Conservation (phyloP, 163 green algal genomes). For the Scenedesmus sp. region DNA sequence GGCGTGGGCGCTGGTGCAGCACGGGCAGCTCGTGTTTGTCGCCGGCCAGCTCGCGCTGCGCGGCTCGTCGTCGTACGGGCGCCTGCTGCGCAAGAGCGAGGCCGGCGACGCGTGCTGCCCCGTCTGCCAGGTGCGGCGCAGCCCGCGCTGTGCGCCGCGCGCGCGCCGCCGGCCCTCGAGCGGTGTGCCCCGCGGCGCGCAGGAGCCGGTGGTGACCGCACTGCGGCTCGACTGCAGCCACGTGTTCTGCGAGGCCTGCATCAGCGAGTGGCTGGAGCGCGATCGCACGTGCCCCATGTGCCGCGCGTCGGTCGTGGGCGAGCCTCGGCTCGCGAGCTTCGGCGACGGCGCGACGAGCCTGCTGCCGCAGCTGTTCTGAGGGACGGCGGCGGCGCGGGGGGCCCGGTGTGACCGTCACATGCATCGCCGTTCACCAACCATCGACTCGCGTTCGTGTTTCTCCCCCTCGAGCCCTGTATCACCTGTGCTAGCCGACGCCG, state of each 20-base stretch:
- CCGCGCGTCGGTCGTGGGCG: slow-evolving; percentile 2
- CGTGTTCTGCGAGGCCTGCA: slow-evolving; percentile 62
- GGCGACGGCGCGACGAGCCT: slow-evolving; percentile 53
- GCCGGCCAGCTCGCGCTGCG: slow-evolving; percentile 41
- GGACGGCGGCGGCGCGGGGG: neutral
- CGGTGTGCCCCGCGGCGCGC: neutral
- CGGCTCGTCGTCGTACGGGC: slow-evolving; percentile 13
- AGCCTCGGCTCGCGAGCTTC: slow-evolving; percentile 30
- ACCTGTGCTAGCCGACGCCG: too few relatives aligned
- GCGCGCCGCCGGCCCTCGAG: too few relatives aligned
- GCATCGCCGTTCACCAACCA: neutral
- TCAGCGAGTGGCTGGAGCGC: slow-evolving; percentile 61
- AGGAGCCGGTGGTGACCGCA: slow-evolving; percentile 43
- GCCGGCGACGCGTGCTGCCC: slow-evolving; percentile 46
- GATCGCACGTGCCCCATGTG: slow-evolving; percentile 68
- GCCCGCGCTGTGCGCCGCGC: too few relatives aligned
- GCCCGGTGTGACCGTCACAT: neutral
- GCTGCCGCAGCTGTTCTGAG: slow-evolving; percentile 54
- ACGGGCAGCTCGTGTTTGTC: slow-evolving; percentile 45
- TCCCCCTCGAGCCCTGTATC: too few relatives aligned
- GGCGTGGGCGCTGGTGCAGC: slow-evolving; percentile 25
- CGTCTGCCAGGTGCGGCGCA: slow-evolving; percentile 57
- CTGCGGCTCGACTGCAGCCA: slow-evolving; percentile 56
- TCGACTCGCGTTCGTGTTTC: too few relatives aligned
- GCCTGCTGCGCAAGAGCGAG: slow-evolving; percentile 11